These are phyloP conservation scores for Myriosclerotinia curreyana DNA, from an alignment of 2,329 filamentous ascomycete genomes.

Conservation along the genomic window DNA sequence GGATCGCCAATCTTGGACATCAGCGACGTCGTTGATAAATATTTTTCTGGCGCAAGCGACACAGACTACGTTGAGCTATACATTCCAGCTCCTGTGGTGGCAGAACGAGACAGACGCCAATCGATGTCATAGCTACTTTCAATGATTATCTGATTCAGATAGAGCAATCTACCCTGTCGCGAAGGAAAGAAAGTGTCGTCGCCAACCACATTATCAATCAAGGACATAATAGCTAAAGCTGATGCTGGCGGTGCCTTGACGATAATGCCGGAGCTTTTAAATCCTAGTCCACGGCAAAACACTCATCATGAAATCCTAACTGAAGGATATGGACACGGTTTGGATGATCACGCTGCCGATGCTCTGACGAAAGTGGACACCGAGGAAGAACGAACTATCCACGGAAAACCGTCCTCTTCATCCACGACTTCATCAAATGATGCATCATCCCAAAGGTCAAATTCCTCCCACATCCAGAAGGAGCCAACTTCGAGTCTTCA, in stretches of 20 bases:
- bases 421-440: conserved; percentile 9
- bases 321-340: conserved; percentile 53
- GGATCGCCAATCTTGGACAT: conserved; percentile 25
- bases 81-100: conserved; percentile 60
- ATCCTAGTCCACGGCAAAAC: conserved; percentile 33
- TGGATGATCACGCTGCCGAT: not conserved
- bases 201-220: conserved; percentile 30
- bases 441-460: conserved; percentile 15
- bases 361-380: not conserved
- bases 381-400: not conserved
- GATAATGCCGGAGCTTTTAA: conserved; percentile 33
- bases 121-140: conserved; percentile 51
- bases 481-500: conserved; percentile 1
- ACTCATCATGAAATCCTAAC: conserved; percentile 52
- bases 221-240: conserved; percentile 35
- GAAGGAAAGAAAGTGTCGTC: conserved; percentile 23
- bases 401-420: conserved; percentile 10
- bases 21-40: conserved; percentile 1
- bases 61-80: conserved; percentile 54
- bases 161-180: conserved; percentile 27
- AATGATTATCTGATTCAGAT: conserved; percentile 48
- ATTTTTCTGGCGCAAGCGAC: conserved; percentile 4
- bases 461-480: conserved; percentile 19
- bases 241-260: conserved; percentile 37
- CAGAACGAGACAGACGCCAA: conserved; percentile 42